Evolutionary conservation across 495 filamentous ascomycete genomes (phyloP).

Genomic region (Darksidea phi): DNA sequence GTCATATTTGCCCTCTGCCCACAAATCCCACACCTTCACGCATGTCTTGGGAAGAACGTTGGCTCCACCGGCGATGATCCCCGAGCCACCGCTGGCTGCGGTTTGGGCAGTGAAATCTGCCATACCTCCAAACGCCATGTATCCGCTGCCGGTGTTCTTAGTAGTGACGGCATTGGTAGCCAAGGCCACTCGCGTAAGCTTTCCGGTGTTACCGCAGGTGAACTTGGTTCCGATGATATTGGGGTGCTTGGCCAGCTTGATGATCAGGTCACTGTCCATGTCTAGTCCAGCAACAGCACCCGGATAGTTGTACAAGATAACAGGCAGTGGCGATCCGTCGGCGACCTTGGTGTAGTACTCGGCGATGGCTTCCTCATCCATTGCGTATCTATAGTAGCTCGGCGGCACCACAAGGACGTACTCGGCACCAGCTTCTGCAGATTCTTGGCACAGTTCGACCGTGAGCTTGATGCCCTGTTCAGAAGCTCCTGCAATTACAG

Average conservation of each 20-base stretch:
- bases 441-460: conserved; percentile 68
- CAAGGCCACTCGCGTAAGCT: conserved; percentile 78
- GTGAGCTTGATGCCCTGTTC: conserved; percentile 78
- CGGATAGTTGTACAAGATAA: conserved; percentile 91
- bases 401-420: conserved; percentile 77
- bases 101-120: conserved; percentile 87
- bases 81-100: conserved; percentile 72
- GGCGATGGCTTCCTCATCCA: conserved; percentile 73
- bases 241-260: conserved; percentile 74
- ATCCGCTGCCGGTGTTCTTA: conserved; percentile 61
- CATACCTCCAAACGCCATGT: conserved; percentile 86
- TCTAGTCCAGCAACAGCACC: conserved; percentile 89
- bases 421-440: conserved; percentile 69
- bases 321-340: conserved; percentile 68
- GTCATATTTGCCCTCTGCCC: conserved; percentile 65
- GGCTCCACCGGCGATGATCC: conserved; percentile 82
- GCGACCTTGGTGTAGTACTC: conserved; percentile 77
- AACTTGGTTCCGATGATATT: conserved; percentile 90
- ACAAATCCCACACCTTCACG: conserved; percentile 79
- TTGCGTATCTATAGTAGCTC: conserved; percentile 76
- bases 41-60: conserved; percentile 83
- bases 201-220: conserved; percentile 87
- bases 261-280: conserved; percentile 86
- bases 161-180: conserved; percentile 73
- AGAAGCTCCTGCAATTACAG: conserved; percentile 77